A percentile compares a stretch with the other conserved stretches of the same genome.
These are phyloP conservation scores for Colletotrichum magnum DNA, from an alignment of 2,329 filamentous ascomycete species.

Conservation along the genomic window DNA sequence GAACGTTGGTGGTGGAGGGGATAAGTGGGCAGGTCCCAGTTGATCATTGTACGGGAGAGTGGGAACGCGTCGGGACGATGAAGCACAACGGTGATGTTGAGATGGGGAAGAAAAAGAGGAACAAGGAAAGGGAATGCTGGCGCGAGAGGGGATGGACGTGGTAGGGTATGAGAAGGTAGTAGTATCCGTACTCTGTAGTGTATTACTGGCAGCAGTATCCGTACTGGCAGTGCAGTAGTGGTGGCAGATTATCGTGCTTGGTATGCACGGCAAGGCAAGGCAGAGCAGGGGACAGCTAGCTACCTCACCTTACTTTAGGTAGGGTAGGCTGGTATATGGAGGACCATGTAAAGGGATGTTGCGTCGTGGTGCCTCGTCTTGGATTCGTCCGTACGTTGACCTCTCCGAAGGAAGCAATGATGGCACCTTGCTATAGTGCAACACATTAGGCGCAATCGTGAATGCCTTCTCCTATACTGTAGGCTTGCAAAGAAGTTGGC, in stretches of 20 bases:
- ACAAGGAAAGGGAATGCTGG: conserved; percentile 7
- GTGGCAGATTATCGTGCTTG: neutral
- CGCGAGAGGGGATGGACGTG: neutral
- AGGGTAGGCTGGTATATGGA: neutral
- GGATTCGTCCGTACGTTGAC: too few relatives aligned
- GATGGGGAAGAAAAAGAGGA: conserved; percentile 4
- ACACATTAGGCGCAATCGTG: too few relatives aligned
- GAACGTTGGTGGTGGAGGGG: conserved; percentile 23
- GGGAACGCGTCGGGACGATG: conserved; percentile 25
- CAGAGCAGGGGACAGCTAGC: conserved; percentile 1
- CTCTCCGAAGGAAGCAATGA: too few relatives aligned
- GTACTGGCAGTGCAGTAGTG: too few relatives aligned
- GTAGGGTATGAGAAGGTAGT: conserved; percentile 6
- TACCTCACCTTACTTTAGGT: neutral
- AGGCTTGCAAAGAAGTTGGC: too few relatives aligned
- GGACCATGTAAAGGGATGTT: too few relatives aligned
- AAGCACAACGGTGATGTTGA: conserved; percentile 24
- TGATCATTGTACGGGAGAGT: conserved; percentile 29
- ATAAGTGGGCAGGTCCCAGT: conserved; percentile 35
- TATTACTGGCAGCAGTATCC: neutral
- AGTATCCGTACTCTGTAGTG: neutral
- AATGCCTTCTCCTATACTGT: too few relatives aligned
- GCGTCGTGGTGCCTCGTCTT: too few relatives aligned
- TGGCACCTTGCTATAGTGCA: too few relatives aligned
- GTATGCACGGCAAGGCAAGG: neutral